Percentiles rank a stretch among this genome's conserved stretches.
Conservation (phyloP, 208 protist species). For the Acanthamoeba healyi region DNA sequence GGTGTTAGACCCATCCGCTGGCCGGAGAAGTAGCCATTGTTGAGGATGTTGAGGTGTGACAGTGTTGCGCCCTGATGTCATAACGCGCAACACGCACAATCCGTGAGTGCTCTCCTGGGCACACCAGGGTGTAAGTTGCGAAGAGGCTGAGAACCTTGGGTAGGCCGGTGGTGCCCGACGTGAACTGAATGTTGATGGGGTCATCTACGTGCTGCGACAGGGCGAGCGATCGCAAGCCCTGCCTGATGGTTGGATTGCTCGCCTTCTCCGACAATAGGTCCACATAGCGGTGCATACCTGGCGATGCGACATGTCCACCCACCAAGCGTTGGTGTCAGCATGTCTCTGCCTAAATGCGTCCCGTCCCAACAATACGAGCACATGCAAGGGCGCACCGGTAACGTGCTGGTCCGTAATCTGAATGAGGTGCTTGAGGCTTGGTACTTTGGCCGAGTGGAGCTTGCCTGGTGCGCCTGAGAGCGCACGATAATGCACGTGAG, state of each 20-base stretch:
- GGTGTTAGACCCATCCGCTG: slow-evolving; percentile 78
- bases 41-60: slow-evolving; percentile 71
- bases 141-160: slow-evolving; percentile 82
- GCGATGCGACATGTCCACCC: not conserved
- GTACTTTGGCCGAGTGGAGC: slow-evolving; percentile 33
- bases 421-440: slow-evolving; percentile 72
- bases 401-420: slow-evolving; percentile 55
- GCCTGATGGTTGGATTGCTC: not conserved
- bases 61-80: slow-evolving; percentile 86
- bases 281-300: slow-evolving; percentile 45
- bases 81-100: no score
- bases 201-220: slow-evolving; percentile 75
- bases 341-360: no score
- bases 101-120: no score
- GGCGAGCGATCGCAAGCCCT: not conserved
- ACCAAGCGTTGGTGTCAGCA: no score
- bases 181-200: slow-evolving; percentile 91
- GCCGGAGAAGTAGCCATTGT: slow-evolving; percentile 84
- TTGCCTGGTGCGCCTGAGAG: slow-evolving; percentile 15
- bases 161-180: slow-evolving; percentile 87
- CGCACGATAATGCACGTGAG: not conserved
- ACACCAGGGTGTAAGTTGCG: no score
- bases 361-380: no score
- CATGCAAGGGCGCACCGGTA: not conserved
- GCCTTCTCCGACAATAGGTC: slow-evolving; percentile 51